phyloP scores from a whole-genome alignment of 1,139 yeast genomes.

The Taphrina wiesneri region DNA sequence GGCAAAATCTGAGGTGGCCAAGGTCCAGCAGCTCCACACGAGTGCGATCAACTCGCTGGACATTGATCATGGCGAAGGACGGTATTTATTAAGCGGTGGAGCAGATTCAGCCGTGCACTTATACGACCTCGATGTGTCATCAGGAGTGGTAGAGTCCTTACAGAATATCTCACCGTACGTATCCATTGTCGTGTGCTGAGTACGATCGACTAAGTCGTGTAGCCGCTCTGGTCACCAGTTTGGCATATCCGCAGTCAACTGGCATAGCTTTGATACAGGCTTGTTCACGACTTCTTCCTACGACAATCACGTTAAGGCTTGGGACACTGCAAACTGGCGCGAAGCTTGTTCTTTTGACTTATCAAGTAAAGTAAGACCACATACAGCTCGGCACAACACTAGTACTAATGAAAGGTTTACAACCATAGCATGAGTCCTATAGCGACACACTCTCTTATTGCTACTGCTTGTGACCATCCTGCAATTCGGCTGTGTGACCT shows the following conservation, averaged over 20 bases:
- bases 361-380: conserved; percentile 43
- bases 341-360: conserved; percentile 67
- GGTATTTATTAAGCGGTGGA: conserved; percentile 20
- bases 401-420: conserved; percentile 42
- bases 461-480: conserved; percentile 42
- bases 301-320: conserved; percentile 72
- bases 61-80: conserved; percentile 20
- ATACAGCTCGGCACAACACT: neutral
- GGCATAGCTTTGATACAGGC: conserved; percentile 93
- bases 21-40: conserved; percentile 7
- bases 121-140: conserved; percentile 14
- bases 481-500: conserved; percentile 46
- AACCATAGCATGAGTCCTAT: conserved; percentile 46
- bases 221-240: conserved; percentile 54
- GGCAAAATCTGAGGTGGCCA: neutral
- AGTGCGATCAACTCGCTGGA: conserved; percentile 31
- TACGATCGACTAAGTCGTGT: neutral
- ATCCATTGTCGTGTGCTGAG: neutral
- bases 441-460: conserved; percentile 59
- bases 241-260: conserved; percentile 66
- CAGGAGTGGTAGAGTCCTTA: conserved; percentile 9
- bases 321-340: conserved; percentile 67
- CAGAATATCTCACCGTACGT: conserved; percentile 11
- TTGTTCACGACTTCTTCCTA: conserved; percentile 80
- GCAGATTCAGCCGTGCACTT: conserved; percentile 1